Conservation (phyloP, 495 filamentous ascomycete species). For the Penicillium crystallinum region DNA sequence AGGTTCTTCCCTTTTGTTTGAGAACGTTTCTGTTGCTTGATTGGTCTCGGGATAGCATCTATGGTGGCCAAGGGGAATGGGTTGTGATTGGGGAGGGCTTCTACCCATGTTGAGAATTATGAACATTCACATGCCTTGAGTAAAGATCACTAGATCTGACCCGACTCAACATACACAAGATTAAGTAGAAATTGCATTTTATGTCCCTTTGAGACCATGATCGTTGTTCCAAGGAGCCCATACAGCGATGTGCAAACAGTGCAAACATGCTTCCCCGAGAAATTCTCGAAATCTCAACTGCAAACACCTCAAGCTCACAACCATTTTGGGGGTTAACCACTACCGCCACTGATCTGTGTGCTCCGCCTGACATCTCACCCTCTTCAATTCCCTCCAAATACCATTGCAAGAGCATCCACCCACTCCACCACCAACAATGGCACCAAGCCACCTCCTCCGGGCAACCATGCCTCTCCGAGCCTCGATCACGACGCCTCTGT, state of each 20-base stretch:
- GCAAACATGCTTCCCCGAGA: constrained; percentile 33
- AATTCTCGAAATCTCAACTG: constrained; percentile 29
- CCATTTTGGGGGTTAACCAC: constrained; percentile 6
- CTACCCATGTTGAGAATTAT: neutral
- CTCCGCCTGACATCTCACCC: neutral
- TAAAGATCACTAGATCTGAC: no score
- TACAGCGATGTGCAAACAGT: constrained; percentile 29
- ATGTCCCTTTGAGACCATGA: neutral
- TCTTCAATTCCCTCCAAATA: neutral
- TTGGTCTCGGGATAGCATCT: neutral
- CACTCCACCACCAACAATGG: constrained; percentile 20
- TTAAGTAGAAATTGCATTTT: no score
- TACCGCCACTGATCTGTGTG: neutral
- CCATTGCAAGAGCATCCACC: neutral
- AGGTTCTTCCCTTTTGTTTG: neutral
- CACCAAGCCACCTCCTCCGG: constrained; percentile 33
- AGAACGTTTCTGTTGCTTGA: neutral
- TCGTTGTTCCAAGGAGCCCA: neutral
- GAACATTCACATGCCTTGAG: neutral
- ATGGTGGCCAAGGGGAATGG: no score
- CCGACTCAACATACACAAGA: no score
- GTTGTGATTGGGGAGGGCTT: neutral
- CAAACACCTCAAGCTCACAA: constrained; percentile 23
- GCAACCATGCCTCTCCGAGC: constrained; percentile 33
- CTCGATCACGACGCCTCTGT: constrained; percentile 26